phyloP scores from a whole-genome alignment of 352 stramenopile species.

The Globisporangium lucens region DNA sequence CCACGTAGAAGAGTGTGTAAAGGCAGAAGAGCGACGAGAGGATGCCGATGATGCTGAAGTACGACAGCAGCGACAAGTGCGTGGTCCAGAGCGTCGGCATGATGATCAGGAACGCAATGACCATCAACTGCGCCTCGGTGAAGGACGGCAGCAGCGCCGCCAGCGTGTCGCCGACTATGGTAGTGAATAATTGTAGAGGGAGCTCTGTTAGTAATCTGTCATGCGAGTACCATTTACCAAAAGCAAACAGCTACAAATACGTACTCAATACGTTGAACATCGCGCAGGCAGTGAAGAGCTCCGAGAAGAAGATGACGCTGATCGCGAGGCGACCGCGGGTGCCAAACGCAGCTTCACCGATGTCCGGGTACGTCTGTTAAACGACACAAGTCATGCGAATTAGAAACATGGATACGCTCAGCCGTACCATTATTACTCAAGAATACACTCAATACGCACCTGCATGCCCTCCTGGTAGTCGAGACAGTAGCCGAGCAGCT shows the following conservation, averaged over 20 bases:
- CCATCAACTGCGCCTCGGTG: constrained; percentile 49
- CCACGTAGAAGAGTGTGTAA: constrained; percentile 73
- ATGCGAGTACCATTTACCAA: neutral
- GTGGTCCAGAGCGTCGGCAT: constrained; percentile 82
- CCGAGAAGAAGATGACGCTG: constrained; percentile 76
- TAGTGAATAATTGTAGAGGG: neutral
- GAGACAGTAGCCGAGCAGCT: constrained; percentile 77
- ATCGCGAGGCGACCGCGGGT: constrained; percentile 66
- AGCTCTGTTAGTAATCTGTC: neutral
- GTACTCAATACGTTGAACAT: constrained; percentile 83
- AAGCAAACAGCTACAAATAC: constrained; percentile 11
- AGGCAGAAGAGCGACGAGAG: constrained; percentile 83
- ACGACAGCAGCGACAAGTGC: constrained; percentile 78
- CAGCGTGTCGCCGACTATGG: constrained; percentile 70
- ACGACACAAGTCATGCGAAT: neutral
- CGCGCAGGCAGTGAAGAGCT: constrained; percentile 76
- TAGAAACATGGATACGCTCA: neutral
- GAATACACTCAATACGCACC: constrained; percentile 18
- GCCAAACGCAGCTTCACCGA: constrained; percentile 79
- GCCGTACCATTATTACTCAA: neutral
- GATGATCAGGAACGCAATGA: constrained; percentile 70
- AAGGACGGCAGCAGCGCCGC: constrained; percentile 67
- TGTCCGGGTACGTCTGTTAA: constrained; percentile 71
- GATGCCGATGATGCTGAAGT: constrained; percentile 82
- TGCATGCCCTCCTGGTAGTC: constrained; percentile 81